Base-by-base conservation (phyloP, 2,329 filamentous ascomycete genomes). In the Fusarium nodosum region DNA sequence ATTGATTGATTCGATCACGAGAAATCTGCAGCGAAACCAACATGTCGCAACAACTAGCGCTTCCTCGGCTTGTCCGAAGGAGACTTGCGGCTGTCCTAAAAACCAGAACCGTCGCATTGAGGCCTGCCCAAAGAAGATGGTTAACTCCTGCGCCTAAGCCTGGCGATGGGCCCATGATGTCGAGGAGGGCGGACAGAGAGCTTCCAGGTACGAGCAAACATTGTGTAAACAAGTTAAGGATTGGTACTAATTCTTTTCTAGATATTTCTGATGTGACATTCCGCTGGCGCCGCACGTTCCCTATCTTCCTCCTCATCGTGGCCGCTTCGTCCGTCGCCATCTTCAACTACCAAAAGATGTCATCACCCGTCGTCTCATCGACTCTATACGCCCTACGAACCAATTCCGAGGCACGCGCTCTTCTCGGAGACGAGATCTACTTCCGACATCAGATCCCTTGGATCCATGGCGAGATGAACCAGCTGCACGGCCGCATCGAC, bases 341-440 rank as follows among this genome's bases (percentile, higher is more conserved):
- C 80, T 98, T 99, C 91, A 99, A 99, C 87, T 98, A 99, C 87
- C 95, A 99, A 80, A 97, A 97, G 80, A 89, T 90, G 60, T 93
- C 92, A n/a, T 93, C 90, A 28, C 92, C 92, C 56, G 88, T 95
- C 31, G 92, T 97, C n/a, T 89, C 89, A 57, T 93, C 92, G 57
- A 96, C 94, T 7, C 87, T 99, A 30, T 99, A 98, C 84, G 92
- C 95, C 2, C 87, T 99, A 68, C 92, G 96, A 69, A 97, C 93
- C 4, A 93, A 91, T 60, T 82, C 87, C 4, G 82, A 84, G 62
- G 96, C 94, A 46, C 89, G 94, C 75, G 90, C 89, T 60, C 82
- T 91, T 46, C 87, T 99, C 30, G 96, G 96, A 68, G 93, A 97
- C 79, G 90, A 95, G 82, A 91, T 96, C 76, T 93, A 93, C 80